Evolutionary conservation across 148 eudicot species (phyloP).

Genomic region (Talinum fruticosum): DNA sequence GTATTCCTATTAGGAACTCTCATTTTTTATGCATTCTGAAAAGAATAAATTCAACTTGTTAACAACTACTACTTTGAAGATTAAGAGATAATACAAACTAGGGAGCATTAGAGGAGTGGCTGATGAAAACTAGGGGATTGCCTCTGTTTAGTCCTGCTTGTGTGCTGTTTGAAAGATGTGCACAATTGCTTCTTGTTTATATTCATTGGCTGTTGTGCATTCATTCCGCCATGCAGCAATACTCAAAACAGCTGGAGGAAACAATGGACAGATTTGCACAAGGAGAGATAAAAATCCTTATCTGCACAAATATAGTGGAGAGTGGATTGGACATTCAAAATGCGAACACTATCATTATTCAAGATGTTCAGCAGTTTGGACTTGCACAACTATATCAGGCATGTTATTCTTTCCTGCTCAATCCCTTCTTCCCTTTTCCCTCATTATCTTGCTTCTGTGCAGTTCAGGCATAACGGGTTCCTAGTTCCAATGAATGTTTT

Average conservation of each 20-base stretch:
- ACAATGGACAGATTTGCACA: constrained; percentile 81
- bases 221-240: constrained; percentile 58
- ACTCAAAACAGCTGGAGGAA: constrained; percentile 91
- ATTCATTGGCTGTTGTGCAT: constrained; percentile 13
- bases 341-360: constrained; percentile 93
- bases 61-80: not conserved
- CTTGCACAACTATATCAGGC: constrained; percentile 98
- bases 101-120: not conserved
- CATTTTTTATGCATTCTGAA: no score
- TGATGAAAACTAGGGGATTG: not conserved
- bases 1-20: no score
- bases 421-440: not conserved
- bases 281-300: constrained; percentile 71
- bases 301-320: constrained; percentile 94
- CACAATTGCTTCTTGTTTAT: not conserved
- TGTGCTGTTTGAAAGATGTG: constrained; percentile 1
- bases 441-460: not conserved
- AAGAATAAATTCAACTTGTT: not conserved
- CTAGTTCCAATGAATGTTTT: not conserved
- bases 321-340: constrained; percentile 97
- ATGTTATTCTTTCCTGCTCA: constrained; percentile 12
- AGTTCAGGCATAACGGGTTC: not conserved
- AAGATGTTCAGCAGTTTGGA: constrained; percentile 95
- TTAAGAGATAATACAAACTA: not conserved
- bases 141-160: not conserved